Evolutionary conservation across 768 basidiomycete genomes (phyloP).

Genomic region (Pholiota molesta): DNA sequence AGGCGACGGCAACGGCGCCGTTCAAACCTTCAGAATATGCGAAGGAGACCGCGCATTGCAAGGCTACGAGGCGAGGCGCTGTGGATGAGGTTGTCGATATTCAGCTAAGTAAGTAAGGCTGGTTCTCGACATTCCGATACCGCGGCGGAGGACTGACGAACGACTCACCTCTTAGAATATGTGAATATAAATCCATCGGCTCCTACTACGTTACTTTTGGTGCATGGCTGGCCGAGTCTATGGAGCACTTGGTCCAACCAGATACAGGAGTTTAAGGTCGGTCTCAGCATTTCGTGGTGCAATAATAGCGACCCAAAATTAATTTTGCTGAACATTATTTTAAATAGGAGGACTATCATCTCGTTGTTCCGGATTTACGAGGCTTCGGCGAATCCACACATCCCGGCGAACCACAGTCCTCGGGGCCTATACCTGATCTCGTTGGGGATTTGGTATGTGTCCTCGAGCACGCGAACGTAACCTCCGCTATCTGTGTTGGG

Average conservation of each 20-base stretch:
- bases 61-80: constrained; percentile 40
- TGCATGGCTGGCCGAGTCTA: constrained; percentile 80
- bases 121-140: background rate
- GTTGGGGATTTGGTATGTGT: constrained; percentile 68
- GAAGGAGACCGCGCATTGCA: constrained; percentile 39
- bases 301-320: background rate
- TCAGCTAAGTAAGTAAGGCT: constrained; percentile 51
- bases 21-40: constrained; percentile 44
- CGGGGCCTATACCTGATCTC: constrained; percentile 62
- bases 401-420: constrained; percentile 61
- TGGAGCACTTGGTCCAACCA: constrained; percentile 80
- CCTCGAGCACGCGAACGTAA: constrained; percentile 50
- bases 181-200: constrained; percentile 62
- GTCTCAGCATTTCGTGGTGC: constrained; percentile 1
- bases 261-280: constrained; percentile 65
- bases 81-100: constrained; percentile 39
- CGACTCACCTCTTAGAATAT: constrained; percentile 41
- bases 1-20: constrained; percentile 4
- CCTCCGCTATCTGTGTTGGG: constrained; percentile 65
- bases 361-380: constrained; percentile 65
- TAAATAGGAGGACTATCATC: constrained; percentile 56
- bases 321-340: background rate
- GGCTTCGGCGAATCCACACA: constrained; percentile 74
- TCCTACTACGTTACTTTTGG: constrained; percentile 58
- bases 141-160: background rate